These are phyloP conservation scores for Microsporum ferrugineum DNA, from an alignment of 2,329 filamentous ascomycete species.

Conservation along the genomic window DNA sequence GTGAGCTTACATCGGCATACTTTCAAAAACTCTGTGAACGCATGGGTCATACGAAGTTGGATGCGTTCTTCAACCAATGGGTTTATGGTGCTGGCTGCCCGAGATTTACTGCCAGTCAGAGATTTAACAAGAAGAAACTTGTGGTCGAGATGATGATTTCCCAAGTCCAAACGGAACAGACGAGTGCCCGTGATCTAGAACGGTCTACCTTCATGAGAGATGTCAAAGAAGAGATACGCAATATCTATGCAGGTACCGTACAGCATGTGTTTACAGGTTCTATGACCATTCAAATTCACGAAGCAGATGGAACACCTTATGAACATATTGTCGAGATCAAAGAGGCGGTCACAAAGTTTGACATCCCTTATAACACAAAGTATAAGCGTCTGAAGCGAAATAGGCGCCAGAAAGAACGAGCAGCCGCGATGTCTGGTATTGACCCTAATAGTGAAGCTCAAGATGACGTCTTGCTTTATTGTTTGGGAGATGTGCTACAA, in stretches of 20 bases:
- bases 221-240: slow-evolving; percentile 64
- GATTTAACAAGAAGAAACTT: slow-evolving; percentile 95
- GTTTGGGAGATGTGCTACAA: slow-evolving; percentile 80
- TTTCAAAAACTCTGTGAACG: slow-evolving; percentile 83
- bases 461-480: slow-evolving; percentile 78
- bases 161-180: slow-evolving; percentile 56
- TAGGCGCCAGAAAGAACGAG: slow-evolving; percentile 67
- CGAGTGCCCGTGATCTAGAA: slow-evolving; percentile 48
- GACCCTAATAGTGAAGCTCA: slow-evolving; percentile 55
- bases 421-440: slow-evolving; percentile 50
- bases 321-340: slow-evolving; percentile 96
- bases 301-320: slow-evolving; percentile 94
- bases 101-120: slow-evolving; percentile 70
- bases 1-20: slow-evolving; percentile 58
- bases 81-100: slow-evolving; percentile 80
- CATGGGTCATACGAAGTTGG: slow-evolving; percentile 72
- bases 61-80: slow-evolving; percentile 91
- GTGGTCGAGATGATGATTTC: slow-evolving; percentile 84
- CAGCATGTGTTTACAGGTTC: slow-evolving; percentile 84
- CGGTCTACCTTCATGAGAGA: slow-evolving; percentile 72
- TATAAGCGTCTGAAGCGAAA: slow-evolving; percentile 95
- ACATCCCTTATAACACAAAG: slow-evolving; percentile 97
- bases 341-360: slow-evolving; percentile 71
- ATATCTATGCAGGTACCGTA: slow-evolving; percentile 56
- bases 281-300: slow-evolving; percentile 95